Conservation (phyloP, 257 asterid species). For the Thymus quinquecostatus region DNA sequence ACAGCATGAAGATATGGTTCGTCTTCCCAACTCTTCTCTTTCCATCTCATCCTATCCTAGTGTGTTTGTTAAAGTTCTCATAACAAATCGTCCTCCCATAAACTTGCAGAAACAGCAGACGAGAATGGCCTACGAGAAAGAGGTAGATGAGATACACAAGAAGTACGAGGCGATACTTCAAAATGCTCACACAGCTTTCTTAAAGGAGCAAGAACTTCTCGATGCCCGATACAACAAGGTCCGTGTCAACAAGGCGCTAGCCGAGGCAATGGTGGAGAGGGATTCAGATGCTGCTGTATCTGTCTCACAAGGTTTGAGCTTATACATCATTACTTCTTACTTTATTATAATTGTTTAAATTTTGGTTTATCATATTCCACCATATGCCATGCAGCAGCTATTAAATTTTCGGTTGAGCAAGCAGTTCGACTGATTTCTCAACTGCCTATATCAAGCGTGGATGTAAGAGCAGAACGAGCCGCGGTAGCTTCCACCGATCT, state of each 20-base stretch:
- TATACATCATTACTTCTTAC: neutral
- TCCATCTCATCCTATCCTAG: slow-evolving; percentile 8
- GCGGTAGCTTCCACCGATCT: neutral
- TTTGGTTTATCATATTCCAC: neutral
- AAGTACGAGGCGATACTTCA: slow-evolving; percentile 37
- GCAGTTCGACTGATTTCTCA: slow-evolving; percentile 19
- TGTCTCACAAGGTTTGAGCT: slow-evolving; percentile 38
- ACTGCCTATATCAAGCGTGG: slow-evolving; percentile 10
- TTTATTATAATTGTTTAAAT: neutral
- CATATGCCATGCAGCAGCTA: slow-evolving; percentile 18
- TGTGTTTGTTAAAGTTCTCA: slow-evolving; percentile 8
- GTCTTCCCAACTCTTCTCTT: slow-evolving; percentile 16
- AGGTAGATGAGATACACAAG: slow-evolving; percentile 39
- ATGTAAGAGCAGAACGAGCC: slow-evolving; percentile 5
- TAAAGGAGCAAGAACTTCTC: slow-evolving; percentile 25
- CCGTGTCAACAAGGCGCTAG: slow-evolving; percentile 40
- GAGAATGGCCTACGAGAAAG: slow-evolving; percentile 42
- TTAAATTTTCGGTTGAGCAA: slow-evolving; percentile 31
- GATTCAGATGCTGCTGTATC: slow-evolving; percentile 26
- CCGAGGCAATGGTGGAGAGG: slow-evolving; percentile 42
- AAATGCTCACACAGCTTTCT: slow-evolving; percentile 29
- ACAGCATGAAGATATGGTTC: slow-evolving; percentile 55
- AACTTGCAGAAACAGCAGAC: slow-evolving; percentile 48
- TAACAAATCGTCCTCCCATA: slow-evolving; percentile 7
- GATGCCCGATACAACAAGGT: slow-evolving; percentile 34